Evolutionary conservation across 352 stramenopile genomes (phyloP).

Genomic region (Pythium brachiatum): DNA sequence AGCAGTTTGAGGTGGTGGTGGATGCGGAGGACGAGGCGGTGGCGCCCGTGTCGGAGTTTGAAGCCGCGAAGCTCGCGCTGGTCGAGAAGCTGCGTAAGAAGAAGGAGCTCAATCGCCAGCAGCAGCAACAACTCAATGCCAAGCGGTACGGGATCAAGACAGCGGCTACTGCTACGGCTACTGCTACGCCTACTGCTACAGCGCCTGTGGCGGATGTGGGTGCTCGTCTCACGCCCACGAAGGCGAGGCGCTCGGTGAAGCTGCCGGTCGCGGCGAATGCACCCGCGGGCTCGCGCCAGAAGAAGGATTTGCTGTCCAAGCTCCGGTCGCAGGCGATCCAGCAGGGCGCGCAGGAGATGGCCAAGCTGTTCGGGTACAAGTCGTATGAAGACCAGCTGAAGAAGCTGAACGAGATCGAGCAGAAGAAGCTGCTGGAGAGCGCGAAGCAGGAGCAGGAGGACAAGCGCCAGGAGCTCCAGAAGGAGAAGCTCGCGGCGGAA

Average conservation of each 20-base stretch:
- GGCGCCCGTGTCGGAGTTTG: conserved; percentile 39
- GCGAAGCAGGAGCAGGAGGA: conserved; percentile 21
- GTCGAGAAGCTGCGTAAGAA: conserved; percentile 64
- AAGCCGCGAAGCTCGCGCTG: conserved; percentile 52
- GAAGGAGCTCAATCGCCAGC: conserved; percentile 49
- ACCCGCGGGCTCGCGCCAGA: conserved; percentile 38
- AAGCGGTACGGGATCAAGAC: conserved; percentile 37
- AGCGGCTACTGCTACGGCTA: not conserved
- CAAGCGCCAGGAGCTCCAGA: conserved; percentile 15
- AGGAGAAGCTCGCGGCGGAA: not conserved
- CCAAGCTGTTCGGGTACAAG: conserved; percentile 74
- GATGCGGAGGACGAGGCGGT: conserved; percentile 25
- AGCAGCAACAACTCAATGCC: conserved; percentile 50
- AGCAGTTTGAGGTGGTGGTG: conserved; percentile 32
- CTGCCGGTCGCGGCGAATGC: conserved; percentile 47
- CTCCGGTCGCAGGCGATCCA: conserved; percentile 59
- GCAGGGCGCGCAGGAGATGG: conserved; percentile 60
- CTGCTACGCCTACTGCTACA: not conserved
- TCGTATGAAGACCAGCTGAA: conserved; percentile 72
- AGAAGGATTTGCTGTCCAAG: conserved; percentile 56
- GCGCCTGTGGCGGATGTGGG: not conserved
- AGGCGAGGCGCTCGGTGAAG: conserved; percentile 39
- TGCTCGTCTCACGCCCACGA: conserved; percentile 33
- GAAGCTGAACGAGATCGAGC: conserved; percentile 63
- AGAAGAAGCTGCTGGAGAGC: conserved; percentile 51